Base-by-base conservation (phyloP, 257 asterid genomes). In the Solanum bulbocastanum region DNA sequence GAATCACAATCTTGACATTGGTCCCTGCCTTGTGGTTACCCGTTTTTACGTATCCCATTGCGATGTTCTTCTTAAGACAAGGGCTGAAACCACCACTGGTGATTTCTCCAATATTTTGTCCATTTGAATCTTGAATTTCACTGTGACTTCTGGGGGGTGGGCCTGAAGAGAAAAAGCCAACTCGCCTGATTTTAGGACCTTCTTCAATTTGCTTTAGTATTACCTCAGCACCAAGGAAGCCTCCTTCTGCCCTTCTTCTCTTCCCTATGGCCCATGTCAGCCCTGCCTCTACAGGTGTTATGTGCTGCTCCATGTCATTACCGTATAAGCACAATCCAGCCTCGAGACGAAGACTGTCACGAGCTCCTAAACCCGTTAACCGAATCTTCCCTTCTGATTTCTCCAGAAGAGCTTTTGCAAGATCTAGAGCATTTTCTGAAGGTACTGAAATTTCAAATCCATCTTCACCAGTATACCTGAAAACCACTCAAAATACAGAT, bases 1-100 rank as follows among this genome's bases (percentile, higher is more conserved):
- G 91, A 68, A 96, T 89, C 60, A 92, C 90, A 40, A 97, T 93
- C 96, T 96, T 97, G 14, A 97, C 93, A 33, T 94, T 93, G 13
- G 98, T 94, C 35, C 99, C 98, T 0, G 91, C 88, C 91, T 97
- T 97, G 93, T 97, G 99, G 30, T 8, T 37, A 27, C 99, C 99
- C 5, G 99, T 94, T 88, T 97, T 97, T 83, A 97, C 98, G 84
- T 97, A 97, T 74, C 99, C 99, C 98, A 97, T 97, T 86, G 94
- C 98, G 81, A 96, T 96, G 93, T 97, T 97, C 88, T 95, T 96
- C 95, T 97, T 97, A 4, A 97, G 95, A 52, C 99, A 97, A 11
- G 99, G 99, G 88, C 99, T 97, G 56, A 97, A 97, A 65, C 99
- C 99, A 27, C 99, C 99, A 84, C 99, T 97, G 2, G 99, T 97